Evolutionary conservation across 352 stramenopile species (phyloP), one percentile per base, ranked within the genome.

Genomic region (Phytophthora foliorum): DNA sequence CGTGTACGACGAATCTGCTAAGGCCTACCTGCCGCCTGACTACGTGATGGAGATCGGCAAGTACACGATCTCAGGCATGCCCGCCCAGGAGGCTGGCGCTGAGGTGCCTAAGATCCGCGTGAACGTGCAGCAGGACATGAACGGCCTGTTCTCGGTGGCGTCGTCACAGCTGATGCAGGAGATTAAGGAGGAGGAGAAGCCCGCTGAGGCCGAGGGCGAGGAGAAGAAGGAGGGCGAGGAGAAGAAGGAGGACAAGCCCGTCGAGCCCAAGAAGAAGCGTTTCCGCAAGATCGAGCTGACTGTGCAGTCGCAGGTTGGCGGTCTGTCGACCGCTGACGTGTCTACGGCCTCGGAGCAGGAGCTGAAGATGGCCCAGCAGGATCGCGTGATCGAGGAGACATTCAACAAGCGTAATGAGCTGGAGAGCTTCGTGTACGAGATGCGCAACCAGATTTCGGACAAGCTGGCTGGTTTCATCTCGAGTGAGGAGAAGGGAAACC

Each of bases 391-490:
- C 19, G 80, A 93, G 48, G 97, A 99, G 80, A 99, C 98, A 24
- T 90, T 97, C 56, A 98, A 99, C 86, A 99, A 98, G 84, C 89
- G 97, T 66, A 99, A 99, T 80, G 98, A 99, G 75, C 87, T 99
- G 29, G 98, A 99, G 78, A 98, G 92, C 42, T 99, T 99, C 78
- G 97, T 99, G 74, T 99, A 99, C 84, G 91, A 97, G 74, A 99
- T 99, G 97, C 94, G 98, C 54, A 98, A 99, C 87, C 97, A 98
- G 64, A 75, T 99, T 58, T 79, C 80, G 66, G 89, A 94, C 63
- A 82, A 84, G 59, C 84, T 98, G 31, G 75, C 85, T 22, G 78
- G 81, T 22, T 98, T 97, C 75, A 92, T 95, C 56, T 96, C 95
- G 22, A 71, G 92, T n/a, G 77, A 85, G 46, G 97, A 99, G 79